These are phyloP conservation scores for Oryza brachyantha DNA, from an alignment of 176 grass and related monocot species.

Conservation along the genomic window DNA sequence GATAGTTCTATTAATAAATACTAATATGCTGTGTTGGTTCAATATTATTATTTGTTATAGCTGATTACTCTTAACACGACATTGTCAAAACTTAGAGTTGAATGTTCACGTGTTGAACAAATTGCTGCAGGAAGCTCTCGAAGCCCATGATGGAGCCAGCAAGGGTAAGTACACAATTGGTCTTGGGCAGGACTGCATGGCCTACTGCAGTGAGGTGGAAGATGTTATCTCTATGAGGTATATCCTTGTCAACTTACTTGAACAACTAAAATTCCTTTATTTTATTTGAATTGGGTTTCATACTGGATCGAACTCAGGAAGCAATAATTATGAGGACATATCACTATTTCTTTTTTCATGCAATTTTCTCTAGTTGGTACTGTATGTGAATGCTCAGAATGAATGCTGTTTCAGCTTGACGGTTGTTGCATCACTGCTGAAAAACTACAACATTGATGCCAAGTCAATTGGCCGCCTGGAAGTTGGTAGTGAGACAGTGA, in stretches of 20 bases:
- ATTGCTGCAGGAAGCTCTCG: slow-evolving; percentile 73
- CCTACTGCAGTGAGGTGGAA: slow-evolving; percentile 84
- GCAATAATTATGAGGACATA: not conserved
- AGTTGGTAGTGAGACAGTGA: slow-evolving; percentile 85
- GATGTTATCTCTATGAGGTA: slow-evolving; percentile 99
- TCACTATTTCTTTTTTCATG: not conserved
- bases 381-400: slow-evolving; percentile 28
- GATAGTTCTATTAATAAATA: not conserved
- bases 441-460: slow-evolving; percentile 70
- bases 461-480: slow-evolving; percentile 66
- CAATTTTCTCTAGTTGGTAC: not conserved
- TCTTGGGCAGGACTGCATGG: slow-evolving; percentile 96
- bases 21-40: not conserved
- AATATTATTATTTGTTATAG: not conserved
- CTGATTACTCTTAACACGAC: not conserved
- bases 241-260: not conserved
- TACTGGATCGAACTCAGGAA: not conserved
- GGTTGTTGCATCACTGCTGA: slow-evolving; percentile 59
- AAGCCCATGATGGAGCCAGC: slow-evolving; percentile 80
- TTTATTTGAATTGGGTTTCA: not conserved
- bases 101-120: not conserved
- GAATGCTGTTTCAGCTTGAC: slow-evolving; percentile 61
- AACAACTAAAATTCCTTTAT: not conserved
- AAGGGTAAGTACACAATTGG: slow-evolving; percentile 98
- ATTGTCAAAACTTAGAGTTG: not conserved